These are phyloP conservation scores for Beauveria sp. DNA, from an alignment of 2,329 filamentous ascomycete genomes.

Conservation along the genomic window DNA sequence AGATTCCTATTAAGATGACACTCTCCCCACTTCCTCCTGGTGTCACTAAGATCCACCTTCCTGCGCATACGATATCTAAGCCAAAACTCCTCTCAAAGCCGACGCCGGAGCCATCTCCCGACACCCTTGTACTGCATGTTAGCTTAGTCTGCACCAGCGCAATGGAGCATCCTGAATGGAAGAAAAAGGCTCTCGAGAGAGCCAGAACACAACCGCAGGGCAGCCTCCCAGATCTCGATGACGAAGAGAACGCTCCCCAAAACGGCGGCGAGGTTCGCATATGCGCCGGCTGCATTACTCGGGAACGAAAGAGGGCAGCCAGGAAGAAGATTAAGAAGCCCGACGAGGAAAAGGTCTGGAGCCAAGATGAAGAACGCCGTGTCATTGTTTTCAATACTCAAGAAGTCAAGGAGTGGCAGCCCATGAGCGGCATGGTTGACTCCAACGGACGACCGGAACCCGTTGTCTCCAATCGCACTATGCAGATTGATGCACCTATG, in stretches of 20 bases:
- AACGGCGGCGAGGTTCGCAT: constrained; percentile 94
- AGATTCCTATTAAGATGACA: constrained; percentile 81
- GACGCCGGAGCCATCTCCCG: constrained; percentile 54
- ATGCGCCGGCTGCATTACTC: constrained; percentile 81
- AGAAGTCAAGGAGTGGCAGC: constrained; percentile 78
- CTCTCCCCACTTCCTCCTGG: constrained; percentile 67
- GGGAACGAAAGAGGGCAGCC: constrained; percentile 84
- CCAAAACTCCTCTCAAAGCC: constrained; percentile 81
- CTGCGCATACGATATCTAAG: constrained; percentile 87
- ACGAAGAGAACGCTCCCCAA: constrained; percentile 64
- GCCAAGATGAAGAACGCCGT: constrained; percentile 67
- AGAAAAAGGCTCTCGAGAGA: constrained; percentile 58
- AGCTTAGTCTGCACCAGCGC: constrained; percentile 88
- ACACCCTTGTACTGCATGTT: constrained; percentile 72
- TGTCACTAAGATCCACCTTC: constrained; percentile 75
- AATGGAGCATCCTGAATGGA: constrained; percentile 64
- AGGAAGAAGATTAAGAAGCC: constrained; percentile 90
- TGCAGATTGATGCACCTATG: constrained; percentile 83
- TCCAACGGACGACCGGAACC: constrained; percentile 36
- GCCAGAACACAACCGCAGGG: constrained; percentile 35
- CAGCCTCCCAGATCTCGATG: constrained; percentile 33
- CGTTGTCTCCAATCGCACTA: constrained; percentile 48
- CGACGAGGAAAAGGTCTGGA: constrained; percentile 86
- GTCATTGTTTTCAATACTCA: constrained; percentile 89
- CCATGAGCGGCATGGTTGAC: constrained; percentile 44